phyloP scores from a whole-genome alignment of 768 basidiomycete genomes.

The Tulasnella sp. region DNA sequence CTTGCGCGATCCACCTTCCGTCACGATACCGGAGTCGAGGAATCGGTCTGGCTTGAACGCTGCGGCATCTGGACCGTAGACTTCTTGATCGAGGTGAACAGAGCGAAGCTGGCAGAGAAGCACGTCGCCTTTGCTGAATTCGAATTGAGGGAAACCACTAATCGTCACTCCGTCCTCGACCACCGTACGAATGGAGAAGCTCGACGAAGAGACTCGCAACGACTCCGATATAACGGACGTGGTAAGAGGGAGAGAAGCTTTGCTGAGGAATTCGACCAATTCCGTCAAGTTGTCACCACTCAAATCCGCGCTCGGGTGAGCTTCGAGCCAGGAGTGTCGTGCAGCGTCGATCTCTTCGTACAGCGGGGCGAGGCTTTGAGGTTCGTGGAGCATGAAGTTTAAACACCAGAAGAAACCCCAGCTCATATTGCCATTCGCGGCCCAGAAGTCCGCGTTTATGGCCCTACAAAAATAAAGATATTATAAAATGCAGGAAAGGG shows the following conservation, averaged over 20 bases:
- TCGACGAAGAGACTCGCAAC: background rate
- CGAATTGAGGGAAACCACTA: background rate
- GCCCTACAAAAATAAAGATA: background rate
- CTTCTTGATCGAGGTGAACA: background rate
- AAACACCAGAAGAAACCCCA: slow-evolving; percentile 19
- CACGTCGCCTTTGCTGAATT: slow-evolving; percentile 13
- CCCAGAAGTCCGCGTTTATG: slow-evolving; percentile 22
- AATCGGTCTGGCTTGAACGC: slow-evolving; percentile 18
- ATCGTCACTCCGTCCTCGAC: background rate
- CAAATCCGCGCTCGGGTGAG: background rate
- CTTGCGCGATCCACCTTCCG: background rate
- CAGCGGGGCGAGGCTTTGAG: background rate
- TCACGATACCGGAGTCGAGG: background rate
- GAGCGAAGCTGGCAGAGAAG: slow-evolving; percentile 8
- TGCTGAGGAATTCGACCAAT: background rate
- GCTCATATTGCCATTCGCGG: slow-evolving; percentile 27
- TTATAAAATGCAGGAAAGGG: too few species aligned
- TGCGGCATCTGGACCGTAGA: background rate
- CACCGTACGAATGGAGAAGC: slow-evolving; percentile 21
- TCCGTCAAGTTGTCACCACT: background rate
- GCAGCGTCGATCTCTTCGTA: slow-evolving; percentile 10
- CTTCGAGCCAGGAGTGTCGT: background rate
- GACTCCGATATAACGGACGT: background rate
- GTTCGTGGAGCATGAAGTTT: background rate
- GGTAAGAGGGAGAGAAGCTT: slow-evolving; percentile 1